Percentiles rank a stretch among this genome's conserved stretches.
Evolutionary conservation across 257 asterid species (phyloP).

Genomic region (Ehretia macrophylla): DNA sequence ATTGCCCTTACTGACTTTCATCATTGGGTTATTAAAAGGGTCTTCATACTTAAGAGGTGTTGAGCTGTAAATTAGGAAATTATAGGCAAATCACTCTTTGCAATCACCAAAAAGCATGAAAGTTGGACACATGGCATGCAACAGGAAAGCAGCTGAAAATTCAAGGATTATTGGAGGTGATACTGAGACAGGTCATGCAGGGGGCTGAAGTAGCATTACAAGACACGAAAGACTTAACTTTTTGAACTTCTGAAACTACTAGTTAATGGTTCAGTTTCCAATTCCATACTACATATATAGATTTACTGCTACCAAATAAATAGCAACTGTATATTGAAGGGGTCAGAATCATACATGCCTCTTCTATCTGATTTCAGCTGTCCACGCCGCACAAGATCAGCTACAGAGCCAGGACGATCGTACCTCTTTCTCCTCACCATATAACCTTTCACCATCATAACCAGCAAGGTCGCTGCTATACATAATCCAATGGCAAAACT

Average conservation of each 20-base stretch:
- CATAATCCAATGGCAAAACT: constrained; percentile 56
- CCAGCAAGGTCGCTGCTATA: constrained; percentile 49
- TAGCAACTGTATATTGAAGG: background rate
- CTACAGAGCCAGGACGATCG: constrained; percentile 71
- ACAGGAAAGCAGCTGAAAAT: background rate
- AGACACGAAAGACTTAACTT: background rate
- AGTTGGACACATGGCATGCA: background rate
- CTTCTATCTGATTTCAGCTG: constrained; percentile 98
- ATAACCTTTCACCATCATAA: constrained; percentile 46
- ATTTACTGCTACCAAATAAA: background rate
- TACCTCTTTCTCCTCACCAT: constrained; percentile 42
- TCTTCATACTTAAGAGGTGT: constrained; percentile 90
- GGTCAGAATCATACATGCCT: constrained; percentile 91
- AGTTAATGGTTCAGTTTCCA: background rate
- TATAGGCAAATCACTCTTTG: constrained; percentile 15
- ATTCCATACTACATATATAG: background rate
- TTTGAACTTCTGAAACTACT: background rate
- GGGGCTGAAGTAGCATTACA: background rate
- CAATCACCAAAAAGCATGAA: constrained; percentile 3
- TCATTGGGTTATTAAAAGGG: constrained; percentile 96
- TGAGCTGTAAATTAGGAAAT: constrained; percentile 44
- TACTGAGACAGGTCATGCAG: background rate
- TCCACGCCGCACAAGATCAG: constrained; percentile 96
- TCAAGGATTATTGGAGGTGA: background rate
- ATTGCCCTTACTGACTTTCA: constrained; percentile 76